Base-by-base conservation (phyloP, 306 rosid genomes). In the Medicago ruthenica region DNA sequence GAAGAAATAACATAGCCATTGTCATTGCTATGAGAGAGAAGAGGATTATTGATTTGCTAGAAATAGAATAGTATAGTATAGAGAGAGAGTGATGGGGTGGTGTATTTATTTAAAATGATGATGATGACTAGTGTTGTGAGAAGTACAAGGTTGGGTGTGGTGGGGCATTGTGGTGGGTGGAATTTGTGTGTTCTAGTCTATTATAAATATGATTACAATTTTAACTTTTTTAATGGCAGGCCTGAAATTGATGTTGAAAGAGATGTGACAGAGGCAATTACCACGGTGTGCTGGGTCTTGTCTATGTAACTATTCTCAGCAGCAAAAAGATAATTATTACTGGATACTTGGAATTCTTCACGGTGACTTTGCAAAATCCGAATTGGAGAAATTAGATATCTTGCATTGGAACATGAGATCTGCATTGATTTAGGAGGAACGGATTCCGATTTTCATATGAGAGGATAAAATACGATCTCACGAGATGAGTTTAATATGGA, bases 211-310 rank as follows among this genome's bases (percentile, higher is more conserved):
- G 60, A 90, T 88, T 84, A 78, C 90, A 71, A 72, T 58, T 72
- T 48, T 83, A 44, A 65, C 87, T 81, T 90, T 87, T 74, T 24
- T 12, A 55, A 73, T 83, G 81, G 89, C 90, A 87, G 89, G 85
- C 87, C 83, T 79, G 85, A 80, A 82, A 86, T 70, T 66, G 88
- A 84, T 73, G 85, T 24, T 85, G 89, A 89, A 85, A 81, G 80
- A 80, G 88, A 87, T 83, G 88, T 70, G 79, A 82, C 82, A 84
- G 83, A 77, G 68, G 70, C 20, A 39, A 71, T 83, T 55, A 79
- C 82, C 79, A 79, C 51, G 67, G 82, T 63, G 84, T 71, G 81
- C 81, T 42, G 71, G 53, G 36, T 80, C 66, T 76, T 76, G 80
- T 83, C 81, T n/a, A 22, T 22, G 16, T 58, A 6, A 31, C 17